Percentiles rank a stretch among this genome's conserved stretches.
Evolutionary conservation across 208 protist genomes (phyloP).

Genomic region (Crithidia sp.): DNA sequence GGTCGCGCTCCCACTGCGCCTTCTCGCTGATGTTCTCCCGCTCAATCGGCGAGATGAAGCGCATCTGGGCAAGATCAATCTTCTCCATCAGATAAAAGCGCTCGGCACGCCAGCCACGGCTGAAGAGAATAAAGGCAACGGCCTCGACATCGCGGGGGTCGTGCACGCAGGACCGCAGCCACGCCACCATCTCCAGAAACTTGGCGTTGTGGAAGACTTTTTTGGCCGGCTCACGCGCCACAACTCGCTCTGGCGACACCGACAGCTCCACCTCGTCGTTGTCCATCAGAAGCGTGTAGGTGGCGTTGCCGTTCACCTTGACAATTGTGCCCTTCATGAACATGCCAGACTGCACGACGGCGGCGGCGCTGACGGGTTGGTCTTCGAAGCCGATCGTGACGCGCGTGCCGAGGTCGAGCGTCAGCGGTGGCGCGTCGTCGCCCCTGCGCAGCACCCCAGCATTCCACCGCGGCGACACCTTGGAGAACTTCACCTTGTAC

Average conservation of each 20-base stretch:
- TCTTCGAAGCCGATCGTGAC: slow-evolving; percentile 38
- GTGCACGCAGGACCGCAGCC: slow-evolving; percentile 70
- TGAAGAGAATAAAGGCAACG: slow-evolving; percentile 76
- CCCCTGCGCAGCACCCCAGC: slow-evolving; percentile 2
- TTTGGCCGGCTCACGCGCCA: slow-evolving; percentile 49
- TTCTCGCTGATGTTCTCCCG: slow-evolving; percentile 53
- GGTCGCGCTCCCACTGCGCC: slow-evolving; percentile 70
- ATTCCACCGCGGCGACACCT: not conserved
- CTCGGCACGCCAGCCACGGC: slow-evolving; percentile 81
- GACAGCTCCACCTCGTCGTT: slow-evolving; percentile 79
- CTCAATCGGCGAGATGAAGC: slow-evolving; percentile 40
- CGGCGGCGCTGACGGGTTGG: slow-evolving; percentile 2
- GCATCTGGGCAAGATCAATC: slow-evolving; percentile 58
- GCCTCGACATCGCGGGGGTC: slow-evolving; percentile 71
- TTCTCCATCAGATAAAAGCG: slow-evolving; percentile 77
- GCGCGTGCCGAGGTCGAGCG: slow-evolving; percentile 41
- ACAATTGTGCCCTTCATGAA: slow-evolving; percentile 71
- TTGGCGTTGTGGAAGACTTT: slow-evolving; percentile 62
- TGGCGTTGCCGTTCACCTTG: slow-evolving; percentile 79
- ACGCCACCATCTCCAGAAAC: slow-evolving; percentile 68
- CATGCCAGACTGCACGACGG: slow-evolving; percentile 30
- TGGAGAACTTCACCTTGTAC: slow-evolving; percentile 42
- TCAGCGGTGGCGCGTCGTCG: slow-evolving; percentile 30
- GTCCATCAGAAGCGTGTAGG: slow-evolving; percentile 76
- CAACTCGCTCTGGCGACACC: slow-evolving; percentile 63